Conservation (phyloP, 345 rosid genomes). For the Arabidopsis thaliana region DNA sequence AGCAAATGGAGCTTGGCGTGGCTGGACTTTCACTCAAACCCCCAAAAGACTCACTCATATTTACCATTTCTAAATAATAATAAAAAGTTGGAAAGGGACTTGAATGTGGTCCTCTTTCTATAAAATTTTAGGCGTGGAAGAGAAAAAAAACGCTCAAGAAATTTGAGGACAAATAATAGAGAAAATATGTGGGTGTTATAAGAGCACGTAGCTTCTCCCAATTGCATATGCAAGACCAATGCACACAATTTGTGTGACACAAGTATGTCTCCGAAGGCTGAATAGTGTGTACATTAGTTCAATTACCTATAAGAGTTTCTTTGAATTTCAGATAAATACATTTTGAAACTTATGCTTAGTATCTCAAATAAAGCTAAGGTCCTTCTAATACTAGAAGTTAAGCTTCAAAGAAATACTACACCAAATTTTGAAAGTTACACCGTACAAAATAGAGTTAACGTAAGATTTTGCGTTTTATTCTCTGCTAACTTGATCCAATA, state of each 20-base stretch:
- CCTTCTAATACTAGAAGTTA: neutral
- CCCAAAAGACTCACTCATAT: neutral
- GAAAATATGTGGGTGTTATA: neutral
- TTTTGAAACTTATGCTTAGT: neutral
- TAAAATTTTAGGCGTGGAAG: slow-evolving; percentile 7
- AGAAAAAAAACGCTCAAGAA: neutral
- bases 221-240: neutral
- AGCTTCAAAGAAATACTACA: neutral
- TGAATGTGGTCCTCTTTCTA: slow-evolving; percentile 21
- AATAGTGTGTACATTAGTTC: neutral
- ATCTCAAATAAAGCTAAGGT: neutral
- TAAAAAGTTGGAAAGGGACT: slow-evolving; percentile 14
- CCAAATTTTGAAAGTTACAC: neutral
- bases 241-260: neutral
- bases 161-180: neutral
- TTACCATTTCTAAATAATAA: neutral
- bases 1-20: slow-evolving; percentile 32
- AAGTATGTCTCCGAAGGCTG: neutral
- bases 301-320: neutral
- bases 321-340: neutral
- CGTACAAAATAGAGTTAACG: too few relatives aligned
- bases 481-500: neutral
- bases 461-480: neutral
- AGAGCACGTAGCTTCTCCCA: neutral
- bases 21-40: slow-evolving; percentile 23